Evolutionary conservation across 2,329 filamentous ascomycete species (phyloP), one percentile per base, ranked within the genome.

Genomic region (Sclerotinia minor): DNA sequence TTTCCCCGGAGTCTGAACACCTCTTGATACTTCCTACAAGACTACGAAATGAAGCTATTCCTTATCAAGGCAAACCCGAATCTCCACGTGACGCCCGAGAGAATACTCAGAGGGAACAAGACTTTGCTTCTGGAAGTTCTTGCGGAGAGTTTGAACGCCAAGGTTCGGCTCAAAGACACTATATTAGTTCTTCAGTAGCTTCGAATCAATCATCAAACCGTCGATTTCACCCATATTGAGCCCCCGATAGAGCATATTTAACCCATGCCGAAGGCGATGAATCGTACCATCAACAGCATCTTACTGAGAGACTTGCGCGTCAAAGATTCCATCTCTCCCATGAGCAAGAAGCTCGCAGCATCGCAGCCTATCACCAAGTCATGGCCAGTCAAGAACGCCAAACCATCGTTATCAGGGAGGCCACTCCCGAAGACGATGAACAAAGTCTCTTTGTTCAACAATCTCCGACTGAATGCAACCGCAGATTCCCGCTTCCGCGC

Each of bases 1-100:
- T 8, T 50, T 1, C 29, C 6, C 5, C 0, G 1, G 2, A 38
- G 15, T 21, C 47, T 5, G 50, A 3, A 0, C 4, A 5, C n/a
- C 45, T 9, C 5, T 13, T 21, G 26, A 8, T 7, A 1, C 6
- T 29, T 35, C 29, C 32, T 21, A 21, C 1, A 15, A 21, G 29
- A 4, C 26, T 29, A 32, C 58, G 3, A 24, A 24, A 49, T 17
- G 29, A 35, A 29, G 19, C n/a, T 1, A 3, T 24, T 35, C 8
- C 32, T 13, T 29, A 5, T 5, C 29, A 9, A 21, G 13, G 21
- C 2, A 41, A 2, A 2, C 26, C 2, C 4, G 15, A 63, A 24
- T 24, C n/a, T 3, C 11, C 44, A 38, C 7, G 7, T 21, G 5
- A 38, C 8, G 17, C 45, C 32, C 13, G n/a, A 1, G 26, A 50